Conservation (phyloP, 495 filamentous ascomycete genomes). For the Talaromyces adpressus region DNA sequence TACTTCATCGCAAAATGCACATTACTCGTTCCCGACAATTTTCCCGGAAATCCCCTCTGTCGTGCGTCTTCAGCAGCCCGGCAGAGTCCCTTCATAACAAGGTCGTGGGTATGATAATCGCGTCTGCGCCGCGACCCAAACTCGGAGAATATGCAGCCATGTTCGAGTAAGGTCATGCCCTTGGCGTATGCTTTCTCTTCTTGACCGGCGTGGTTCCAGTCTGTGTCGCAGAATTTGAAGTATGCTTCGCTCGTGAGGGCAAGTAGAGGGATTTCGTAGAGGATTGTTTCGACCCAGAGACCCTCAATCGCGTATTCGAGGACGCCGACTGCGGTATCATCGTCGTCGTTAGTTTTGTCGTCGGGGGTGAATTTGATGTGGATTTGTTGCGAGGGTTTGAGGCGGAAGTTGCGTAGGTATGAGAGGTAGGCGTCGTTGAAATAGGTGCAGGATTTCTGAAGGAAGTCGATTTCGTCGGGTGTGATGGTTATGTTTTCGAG, state of each 20-base stretch:
- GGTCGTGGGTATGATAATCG: conserved; percentile 90
- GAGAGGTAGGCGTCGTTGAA: conserved; percentile 68
- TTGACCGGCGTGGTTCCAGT: conserved; percentile 81
- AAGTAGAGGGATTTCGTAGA: conserved; percentile 94
- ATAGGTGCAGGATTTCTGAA: conserved; percentile 76
- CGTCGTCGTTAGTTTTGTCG: conserved; percentile 38
- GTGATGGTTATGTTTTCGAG: conserved; percentile 72
- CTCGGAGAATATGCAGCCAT: conserved; percentile 86
- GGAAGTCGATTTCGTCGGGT: conserved; percentile 67
- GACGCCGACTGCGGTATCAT: conserved; percentile 65
- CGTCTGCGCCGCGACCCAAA: conserved; percentile 84
- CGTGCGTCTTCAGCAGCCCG: conserved; percentile 63
- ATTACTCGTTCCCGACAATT: conserved; percentile 85
- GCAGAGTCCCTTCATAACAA: conserved; percentile 77
- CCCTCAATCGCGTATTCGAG: conserved; percentile 68
- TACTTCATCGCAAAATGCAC: conserved; percentile 96
- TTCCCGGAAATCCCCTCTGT: conserved; percentile 55
- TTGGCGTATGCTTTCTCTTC: conserved; percentile 77
- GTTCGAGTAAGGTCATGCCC: conserved; percentile 64
- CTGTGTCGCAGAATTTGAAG: conserved; percentile 87
- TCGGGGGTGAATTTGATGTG: conserved; percentile 59
- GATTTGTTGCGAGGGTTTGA: conserved; percentile 75
- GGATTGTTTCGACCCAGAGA: conserved; percentile 88
- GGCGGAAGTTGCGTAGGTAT: conserved; percentile 72
- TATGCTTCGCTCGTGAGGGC: conserved; percentile 91